Base-by-base conservation (phyloP, 2,329 filamentous ascomycete genomes). In the Exophiala phaeomuriformis region DNA sequence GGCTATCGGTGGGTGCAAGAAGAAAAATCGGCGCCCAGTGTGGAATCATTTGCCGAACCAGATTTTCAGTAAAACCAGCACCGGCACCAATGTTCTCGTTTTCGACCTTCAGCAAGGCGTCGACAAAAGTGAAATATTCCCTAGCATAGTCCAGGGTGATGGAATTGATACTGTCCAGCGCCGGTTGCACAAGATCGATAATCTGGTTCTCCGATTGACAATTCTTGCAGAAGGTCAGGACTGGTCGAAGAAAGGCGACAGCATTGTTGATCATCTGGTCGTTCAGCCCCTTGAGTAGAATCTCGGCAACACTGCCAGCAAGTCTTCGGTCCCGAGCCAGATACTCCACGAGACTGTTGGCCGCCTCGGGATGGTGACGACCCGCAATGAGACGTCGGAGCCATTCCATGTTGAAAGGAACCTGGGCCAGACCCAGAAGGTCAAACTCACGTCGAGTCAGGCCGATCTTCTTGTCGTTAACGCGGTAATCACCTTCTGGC, bases 341-440 rank as follows among this genome's bases (percentile, higher is more conserved):
- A 2, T 75, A 71, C 36, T 68, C 68, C 46, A 90, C 65, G 49
- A 90, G 84, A 8, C 69, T 71, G 47, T 77, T 72, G 1, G 78
- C 81, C 2, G 73, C 72, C 1, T 64, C 58, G 0, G 69, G 67
- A 50, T 81, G 82, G 63, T 84, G 79, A 57, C 84, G 77, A 46
- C 85, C 74, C 19, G 73, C 72, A 30, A 90, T 72, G 29, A 90
- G 72, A 65, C 85, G 88, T 64, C 83, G 81, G 28, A 85, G 66
- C 49, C 61, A 63, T n/a, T 58, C 56, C 8, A 86, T 81, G n/a
- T 82, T 70, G 19, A 49, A 48, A 2, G 58, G 58, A 10, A 59
- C 43, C 28, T 50, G 53, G 8, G 39, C 29, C 7, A 61, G 29
- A 19, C 58, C 58, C 3, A 61, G 56, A 43, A 55, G 30, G 19